Evolutionary conservation across 306 rosid genomes (phyloP).

Genomic region (Quercus berberidifolia): DNA sequence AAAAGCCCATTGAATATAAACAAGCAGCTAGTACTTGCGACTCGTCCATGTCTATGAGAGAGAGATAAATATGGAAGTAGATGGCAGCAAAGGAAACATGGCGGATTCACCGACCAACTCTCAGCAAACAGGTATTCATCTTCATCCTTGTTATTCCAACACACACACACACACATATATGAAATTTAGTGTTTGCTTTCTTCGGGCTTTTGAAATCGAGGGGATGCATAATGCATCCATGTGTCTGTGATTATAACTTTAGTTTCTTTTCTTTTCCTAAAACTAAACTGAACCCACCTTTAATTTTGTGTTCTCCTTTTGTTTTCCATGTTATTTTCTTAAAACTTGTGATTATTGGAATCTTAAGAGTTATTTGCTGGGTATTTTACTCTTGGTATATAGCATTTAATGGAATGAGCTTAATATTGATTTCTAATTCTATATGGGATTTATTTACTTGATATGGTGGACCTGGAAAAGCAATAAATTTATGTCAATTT

Average conservation of each 20-base stretch:
- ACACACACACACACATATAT: too few relatives aligned
- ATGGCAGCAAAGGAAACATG: conserved; percentile 14
- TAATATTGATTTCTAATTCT: neutral
- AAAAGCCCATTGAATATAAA: neutral
- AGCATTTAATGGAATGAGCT: neutral
- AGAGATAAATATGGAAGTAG: conserved; percentile 29
- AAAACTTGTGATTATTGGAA: neutral
- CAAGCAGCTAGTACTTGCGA: neutral
- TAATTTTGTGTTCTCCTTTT: neutral
- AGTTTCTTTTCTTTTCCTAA: neutral
- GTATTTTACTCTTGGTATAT: neutral
- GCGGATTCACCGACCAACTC: conserved; percentile 53
- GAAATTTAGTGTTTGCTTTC: neutral
- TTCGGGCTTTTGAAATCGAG: neutral
- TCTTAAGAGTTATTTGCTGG: neutral
- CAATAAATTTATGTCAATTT: neutral
- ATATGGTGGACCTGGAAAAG: neutral
- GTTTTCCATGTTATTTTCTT: neutral
- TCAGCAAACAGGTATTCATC: conserved; percentile 50
- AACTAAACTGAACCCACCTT: neutral
- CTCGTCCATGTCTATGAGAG: neutral
- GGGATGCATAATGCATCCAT: too few relatives aligned
- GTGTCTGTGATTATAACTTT: neutral
- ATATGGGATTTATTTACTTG: neutral
- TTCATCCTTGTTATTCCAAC: neutral